These are phyloP conservation scores for Cercospora sp. DNA, from an alignment of 2,329 filamentous ascomycete species.

Conservation along the genomic window DNA sequence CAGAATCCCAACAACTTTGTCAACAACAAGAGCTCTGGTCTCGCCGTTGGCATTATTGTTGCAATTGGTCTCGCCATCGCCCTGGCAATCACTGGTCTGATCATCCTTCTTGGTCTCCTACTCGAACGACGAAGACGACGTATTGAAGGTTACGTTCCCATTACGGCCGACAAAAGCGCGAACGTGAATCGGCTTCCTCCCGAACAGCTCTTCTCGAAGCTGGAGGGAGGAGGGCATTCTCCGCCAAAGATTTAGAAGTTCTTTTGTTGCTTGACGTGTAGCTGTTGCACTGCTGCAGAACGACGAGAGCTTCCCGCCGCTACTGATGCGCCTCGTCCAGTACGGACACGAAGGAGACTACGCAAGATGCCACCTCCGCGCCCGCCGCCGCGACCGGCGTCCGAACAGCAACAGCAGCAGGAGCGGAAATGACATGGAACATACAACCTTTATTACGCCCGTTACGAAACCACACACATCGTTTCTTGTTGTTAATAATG, in stretches of 20 bases:
- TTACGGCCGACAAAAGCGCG: constrained; percentile 48
- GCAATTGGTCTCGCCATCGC: constrained; percentile 79
- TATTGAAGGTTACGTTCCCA: constrained; percentile 77
- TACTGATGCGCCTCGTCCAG: neutral
- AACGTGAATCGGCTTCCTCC: constrained; percentile 56
- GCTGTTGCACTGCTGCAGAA: neutral
- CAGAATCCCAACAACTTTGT: constrained; percentile 76
- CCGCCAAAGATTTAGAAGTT: constrained; percentile 10
- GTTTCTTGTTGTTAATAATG: neutral
- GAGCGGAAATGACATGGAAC: neutral
- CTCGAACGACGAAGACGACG: constrained; percentile 75
- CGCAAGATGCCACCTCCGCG: neutral
- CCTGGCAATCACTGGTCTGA: constrained; percentile 72
- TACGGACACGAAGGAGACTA: neutral
- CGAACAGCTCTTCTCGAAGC: constrained; percentile 34
- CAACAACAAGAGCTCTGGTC: constrained; percentile 50
- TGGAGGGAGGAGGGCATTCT: constrained; percentile 24
- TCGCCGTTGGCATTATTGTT: constrained; percentile 75
- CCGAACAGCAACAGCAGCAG: neutral
- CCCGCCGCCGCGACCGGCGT: neutral
- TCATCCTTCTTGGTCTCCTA: constrained; percentile 72
- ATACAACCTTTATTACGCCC: neutral
- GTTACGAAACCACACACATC: neutral
- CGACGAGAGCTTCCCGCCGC: neutral
- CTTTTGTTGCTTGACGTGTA: neutral